A percentile compares a stretch with the other conserved stretches of the same genome.
Conservation (phyloP, 306 rosid genomes). For the Herpetospermum pedunculosum region DNA sequence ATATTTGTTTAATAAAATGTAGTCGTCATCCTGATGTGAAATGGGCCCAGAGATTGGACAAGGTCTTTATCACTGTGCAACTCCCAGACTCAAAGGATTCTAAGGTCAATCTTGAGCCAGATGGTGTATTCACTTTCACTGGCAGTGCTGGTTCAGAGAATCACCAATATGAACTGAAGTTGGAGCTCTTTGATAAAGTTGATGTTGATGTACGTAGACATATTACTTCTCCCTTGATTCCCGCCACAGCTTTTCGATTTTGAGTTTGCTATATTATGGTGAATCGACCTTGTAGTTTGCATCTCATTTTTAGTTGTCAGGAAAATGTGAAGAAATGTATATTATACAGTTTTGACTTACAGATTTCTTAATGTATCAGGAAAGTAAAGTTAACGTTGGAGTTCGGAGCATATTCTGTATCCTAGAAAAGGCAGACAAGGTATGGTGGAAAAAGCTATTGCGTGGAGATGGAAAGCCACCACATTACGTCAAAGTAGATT, state of each 20-base stretch:
- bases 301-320: background rate
- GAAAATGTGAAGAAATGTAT: background rate
- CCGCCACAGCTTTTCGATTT: background rate
- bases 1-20: background rate
- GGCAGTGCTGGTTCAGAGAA: slow-evolving; percentile 67
- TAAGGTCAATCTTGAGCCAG: slow-evolving; percentile 79
- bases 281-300: background rate
- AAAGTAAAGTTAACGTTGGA: slow-evolving; percentile 77
- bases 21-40: slow-evolving; percentile 98
- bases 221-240: background rate
- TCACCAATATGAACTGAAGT: slow-evolving; percentile 50
- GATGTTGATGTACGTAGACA: slow-evolving; percentile 59
- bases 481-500: slow-evolving; percentile 81
- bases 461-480: slow-evolving; percentile 72
- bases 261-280: background rate
- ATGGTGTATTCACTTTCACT: slow-evolving; percentile 58
- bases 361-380: slow-evolving; percentile 24
- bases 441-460: slow-evolving; percentile 78
- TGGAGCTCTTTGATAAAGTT: slow-evolving; percentile 89
- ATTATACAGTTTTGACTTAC: background rate
- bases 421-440: slow-evolving; percentile 74
- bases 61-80: slow-evolving; percentile 69
- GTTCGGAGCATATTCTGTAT: slow-evolving; percentile 65
- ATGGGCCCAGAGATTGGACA: slow-evolving; percentile 96
- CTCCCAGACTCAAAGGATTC: slow-evolving; percentile 78